Base-by-base conservation (phyloP, 2,329 filamentous ascomycete species). In the Aspergillus floridensis region DNA sequence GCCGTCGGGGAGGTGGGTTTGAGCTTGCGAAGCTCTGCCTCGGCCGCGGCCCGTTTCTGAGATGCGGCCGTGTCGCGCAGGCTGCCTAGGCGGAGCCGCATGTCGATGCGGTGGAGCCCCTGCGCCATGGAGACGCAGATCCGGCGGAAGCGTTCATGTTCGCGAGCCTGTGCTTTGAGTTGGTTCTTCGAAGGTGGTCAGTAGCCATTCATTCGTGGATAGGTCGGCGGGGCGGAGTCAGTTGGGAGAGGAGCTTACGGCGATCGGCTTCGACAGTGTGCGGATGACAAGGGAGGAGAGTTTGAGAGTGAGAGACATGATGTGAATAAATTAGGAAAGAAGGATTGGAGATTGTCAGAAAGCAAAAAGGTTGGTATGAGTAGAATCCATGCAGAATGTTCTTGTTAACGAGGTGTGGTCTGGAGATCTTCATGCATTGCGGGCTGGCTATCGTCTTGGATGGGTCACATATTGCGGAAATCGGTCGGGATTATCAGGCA, bases 251-350 rank as follows among this genome's bases (percentile, higher is more conserved):
- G 58, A 50, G 58, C 70, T 59, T 80, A 88, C 87, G 64, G 85
- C 86, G 69, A 89, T 86, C 2, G 87, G 87, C 70, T 89, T 89
- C 14, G 87, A 87, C 29, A 88, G 77, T 1, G 87, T 89, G 60
- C 86, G 81, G 60, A 89, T 84, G 46, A 80, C 82, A 51, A 89
- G 78, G 22, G 86, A 88, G 32, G 84, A 84, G 65, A 89, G 81
- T 71, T 89, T 89, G 63, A 89, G 77, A 10, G 86, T 87, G 62
- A 89, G 70, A 62, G 85, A 87, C 85, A 88, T 88, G 63, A 46
- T 65, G 38, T 31, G 32, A 7, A 29, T 50, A 29, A 24, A 29
- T 11, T 19, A 57, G 16, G 14, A 56, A 21, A 51, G 38, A 29
- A 31, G 6, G 32, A 38, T 11, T 47, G 44, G 10, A n/a, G 1